Percentiles rank a stretch among this genome's conserved stretches.
Conservation (phyloP, 2,329 filamentous ascomycete species). For the Trichoderma sp. region DNA sequence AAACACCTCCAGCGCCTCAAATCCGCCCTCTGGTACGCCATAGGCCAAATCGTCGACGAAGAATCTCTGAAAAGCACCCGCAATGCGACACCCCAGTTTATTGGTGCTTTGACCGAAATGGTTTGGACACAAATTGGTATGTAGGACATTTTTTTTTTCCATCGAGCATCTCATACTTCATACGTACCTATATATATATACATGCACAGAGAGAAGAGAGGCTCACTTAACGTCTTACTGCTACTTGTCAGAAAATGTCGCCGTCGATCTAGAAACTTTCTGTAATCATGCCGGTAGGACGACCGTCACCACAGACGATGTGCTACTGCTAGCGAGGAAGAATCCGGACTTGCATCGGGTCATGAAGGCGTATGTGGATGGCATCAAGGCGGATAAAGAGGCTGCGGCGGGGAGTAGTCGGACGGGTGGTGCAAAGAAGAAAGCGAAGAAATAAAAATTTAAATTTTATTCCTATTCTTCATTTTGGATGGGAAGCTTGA, state of each 20-base stretch:
- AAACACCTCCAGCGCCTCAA: slow-evolving; percentile 66
- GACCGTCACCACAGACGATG: slow-evolving; percentile 82
- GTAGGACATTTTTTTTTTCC: not conserved
- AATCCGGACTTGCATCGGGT: slow-evolving; percentile 83
- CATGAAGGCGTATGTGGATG: slow-evolving; percentile 68
- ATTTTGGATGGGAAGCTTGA: no score
- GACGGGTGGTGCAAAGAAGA: slow-evolving; percentile 42
- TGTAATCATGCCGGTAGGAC: slow-evolving; percentile 76
- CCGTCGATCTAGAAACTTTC: slow-evolving; percentile 58
- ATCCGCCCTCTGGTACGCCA: slow-evolving; percentile 78
- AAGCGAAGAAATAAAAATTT: slow-evolving; percentile 9
- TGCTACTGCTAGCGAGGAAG: slow-evolving; percentile 80
- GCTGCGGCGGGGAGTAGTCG: slow-evolving; percentile 31
- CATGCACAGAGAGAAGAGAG: not conserved
- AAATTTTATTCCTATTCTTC: no score
- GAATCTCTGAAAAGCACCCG: slow-evolving; percentile 63
- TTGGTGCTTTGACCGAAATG: slow-evolving; percentile 81
- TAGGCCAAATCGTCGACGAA: slow-evolving; percentile 87
- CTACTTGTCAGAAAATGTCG: slow-evolving; percentile 52
- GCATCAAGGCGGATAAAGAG: slow-evolving; percentile 50
- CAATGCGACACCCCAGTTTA: slow-evolving; percentile 91
- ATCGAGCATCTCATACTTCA: not conserved
- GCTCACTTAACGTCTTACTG: not conserved
- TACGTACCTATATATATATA: not conserved
- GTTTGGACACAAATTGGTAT: slow-evolving; percentile 83